Percentiles rank a stretch among this genome's conserved stretches.
Conservation (phyloP, 1,284 basidiomycete genomes). For the Ustilago trichophora region DNA sequence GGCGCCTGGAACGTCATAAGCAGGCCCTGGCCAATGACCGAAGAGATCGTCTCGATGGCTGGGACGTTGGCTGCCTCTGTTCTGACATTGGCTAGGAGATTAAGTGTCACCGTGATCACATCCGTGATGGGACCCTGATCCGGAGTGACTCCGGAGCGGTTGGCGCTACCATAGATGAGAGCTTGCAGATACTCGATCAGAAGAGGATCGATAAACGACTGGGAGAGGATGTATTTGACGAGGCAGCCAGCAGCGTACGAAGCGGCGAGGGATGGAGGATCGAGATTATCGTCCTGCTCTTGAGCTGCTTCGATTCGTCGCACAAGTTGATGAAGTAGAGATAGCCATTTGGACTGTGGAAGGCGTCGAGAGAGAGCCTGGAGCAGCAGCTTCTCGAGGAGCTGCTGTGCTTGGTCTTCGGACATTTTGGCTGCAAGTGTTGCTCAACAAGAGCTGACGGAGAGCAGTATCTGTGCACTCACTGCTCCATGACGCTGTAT, state of each 20-base stretch:
- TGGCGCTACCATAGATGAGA: constrained; percentile 36
- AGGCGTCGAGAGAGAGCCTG: constrained; percentile 33
- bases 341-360: constrained; percentile 34
- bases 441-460: neutral
- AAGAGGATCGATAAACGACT: constrained; percentile 34
- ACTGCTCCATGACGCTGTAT: too few relatives aligned
- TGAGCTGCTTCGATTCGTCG: constrained; percentile 16
- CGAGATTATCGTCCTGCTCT: neutral
- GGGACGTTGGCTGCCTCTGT: constrained; percentile 13
- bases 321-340: constrained; percentile 31
- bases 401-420: constrained; percentile 23
- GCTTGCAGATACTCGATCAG: constrained; percentile 41
- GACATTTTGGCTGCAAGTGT: constrained; percentile 12
- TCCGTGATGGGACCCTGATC: constrained; percentile 44
- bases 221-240: constrained; percentile 20
- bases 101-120: constrained; percentile 35
- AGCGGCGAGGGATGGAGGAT: neutral
- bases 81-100: constrained; percentile 24
- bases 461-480: neutral
- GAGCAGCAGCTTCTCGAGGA: constrained; percentile 30
- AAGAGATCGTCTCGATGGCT: constrained; percentile 38
- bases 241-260: constrained; percentile 25
- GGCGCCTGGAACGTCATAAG: constrained; percentile 31
- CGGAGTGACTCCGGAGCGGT: constrained; percentile 17
- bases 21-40: constrained; percentile 41